Base-by-base conservation (phyloP, 257 asterid species). In the Craterostigma plantagineum region DNA sequence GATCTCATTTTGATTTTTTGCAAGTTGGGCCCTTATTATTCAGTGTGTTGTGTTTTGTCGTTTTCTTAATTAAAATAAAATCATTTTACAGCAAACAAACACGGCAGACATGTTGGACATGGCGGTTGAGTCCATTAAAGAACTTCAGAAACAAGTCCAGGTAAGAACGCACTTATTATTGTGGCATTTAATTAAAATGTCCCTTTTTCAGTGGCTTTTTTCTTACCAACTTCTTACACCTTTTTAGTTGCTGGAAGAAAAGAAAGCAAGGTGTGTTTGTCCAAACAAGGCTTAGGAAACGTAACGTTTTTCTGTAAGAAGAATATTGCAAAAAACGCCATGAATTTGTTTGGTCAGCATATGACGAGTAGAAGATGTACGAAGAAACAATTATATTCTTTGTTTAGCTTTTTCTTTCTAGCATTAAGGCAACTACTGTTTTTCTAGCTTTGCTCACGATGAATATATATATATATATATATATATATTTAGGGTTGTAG, bases 41-140 rank as follows among this genome's bases (percentile, higher is more conserved):
- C 3, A 40, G 12, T 16, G 11, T 5, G 3, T 10, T 30, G 14
- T 0, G n/a, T 13, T 16, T 37, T 13, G 2, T 1, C 42, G 17
- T 17, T n/a, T 7, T 3, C 6, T 27, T 46, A 40, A 30, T n/a
- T n/a, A 11, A 6, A 4, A 38, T 34, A 13, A n/a, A n/a, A n/a
- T n/a, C n/a, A n/a, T n/a, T n/a, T n/a, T n/a, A 58, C 78, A 82
- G 92, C 95, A 83, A 79, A 62, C 91, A 13, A 83, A 71, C 82
- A 79, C 92, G 17, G 91, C 95, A 33, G 83, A 83, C 53, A 83
- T 83, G 95, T 37, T 83, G 66, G 95, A 83, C 51, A 54, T 73
- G 79, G 95, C 92, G 44, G 83, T 79, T 68, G 81, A 79, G 48
- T 66, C 64, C 80, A 83, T 83, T 59, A 83, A 79, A 76, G 82